Evolutionary conservation across 768 basidiomycete species (phyloP).

Genomic region (Termitomyces sp.): DNA sequence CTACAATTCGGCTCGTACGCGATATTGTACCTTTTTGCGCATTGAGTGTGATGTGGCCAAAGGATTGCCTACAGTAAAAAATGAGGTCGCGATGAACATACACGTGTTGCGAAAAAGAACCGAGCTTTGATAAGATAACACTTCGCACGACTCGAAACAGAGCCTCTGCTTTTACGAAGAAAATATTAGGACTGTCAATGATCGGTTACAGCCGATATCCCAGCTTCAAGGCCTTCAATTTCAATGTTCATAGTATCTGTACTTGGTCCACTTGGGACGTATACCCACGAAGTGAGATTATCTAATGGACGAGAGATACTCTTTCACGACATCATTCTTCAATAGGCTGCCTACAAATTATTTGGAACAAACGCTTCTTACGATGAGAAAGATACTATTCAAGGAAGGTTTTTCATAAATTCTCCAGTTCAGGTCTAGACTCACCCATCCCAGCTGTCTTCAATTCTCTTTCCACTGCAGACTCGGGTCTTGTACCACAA

Average conservation of each 20-base stretch:
- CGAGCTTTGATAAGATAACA: too few species aligned
- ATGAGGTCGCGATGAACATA: too few species aligned
- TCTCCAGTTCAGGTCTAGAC: neutral
- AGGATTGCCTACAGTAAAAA: too few species aligned
- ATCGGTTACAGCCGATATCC: too few species aligned
- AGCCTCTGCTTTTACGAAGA: too few species aligned
- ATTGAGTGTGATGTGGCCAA: too few species aligned
- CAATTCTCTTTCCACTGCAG: slow-evolving; percentile 32
- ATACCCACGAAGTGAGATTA: slow-evolving; percentile 48
- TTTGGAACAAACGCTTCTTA: slow-evolving; percentile 30
- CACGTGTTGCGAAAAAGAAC: too few species aligned
- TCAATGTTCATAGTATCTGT: slow-evolving; percentile 35
- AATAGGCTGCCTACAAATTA: slow-evolving; percentile 33
- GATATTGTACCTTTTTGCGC: too few species aligned
- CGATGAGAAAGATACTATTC: slow-evolving; percentile 27
- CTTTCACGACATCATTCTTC: neutral
- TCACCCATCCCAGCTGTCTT: slow-evolving; percentile 47
- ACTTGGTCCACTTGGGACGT: slow-evolving; percentile 67
- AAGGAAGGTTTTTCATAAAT: slow-evolving; percentile 16
- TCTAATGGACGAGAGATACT: neutral
- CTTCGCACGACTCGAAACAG: too few species aligned
- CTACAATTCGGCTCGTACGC: too few species aligned
- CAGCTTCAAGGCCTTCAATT: neutral
- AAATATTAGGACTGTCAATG: too few species aligned
- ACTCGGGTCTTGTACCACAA: slow-evolving; percentile 68